phyloP scores from a whole-genome alignment of 1,284 basidiomycete species.

The Acaromyces ingoldii region DNA sequence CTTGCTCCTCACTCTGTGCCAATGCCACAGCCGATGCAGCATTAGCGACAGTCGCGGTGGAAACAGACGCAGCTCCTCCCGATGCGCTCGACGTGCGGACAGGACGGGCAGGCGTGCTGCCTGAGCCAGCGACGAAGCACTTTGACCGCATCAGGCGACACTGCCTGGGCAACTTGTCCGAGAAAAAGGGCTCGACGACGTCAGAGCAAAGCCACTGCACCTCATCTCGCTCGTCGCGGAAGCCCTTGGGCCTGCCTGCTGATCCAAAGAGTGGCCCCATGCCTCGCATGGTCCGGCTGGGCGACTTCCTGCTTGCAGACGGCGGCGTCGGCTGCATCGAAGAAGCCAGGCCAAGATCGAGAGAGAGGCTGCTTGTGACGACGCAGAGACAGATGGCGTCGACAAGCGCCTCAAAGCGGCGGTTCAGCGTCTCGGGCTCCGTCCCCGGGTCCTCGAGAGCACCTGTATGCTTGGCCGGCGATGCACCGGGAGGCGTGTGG shows the following conservation, averaged over 20 bases:
- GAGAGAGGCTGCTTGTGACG: background rate
- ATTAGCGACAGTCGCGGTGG: background rate
- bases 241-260: background rate
- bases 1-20: background rate
- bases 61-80: background rate
- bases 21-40: background rate
- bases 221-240: constrained; percentile 37
- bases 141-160: constrained; percentile 36
- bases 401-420: constrained; percentile 7
- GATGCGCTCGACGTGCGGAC: background rate
- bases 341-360: background rate
- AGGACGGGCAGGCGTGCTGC: background rate
- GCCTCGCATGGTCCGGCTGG: background rate
- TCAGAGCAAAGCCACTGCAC: constrained; percentile 42
- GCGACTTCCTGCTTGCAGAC: background rate
- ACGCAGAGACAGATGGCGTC: constrained; percentile 7
- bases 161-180: constrained; percentile 22
- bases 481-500: too few relatives aligned
- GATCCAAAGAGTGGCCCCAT: constrained; percentile 2
- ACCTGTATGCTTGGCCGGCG: background rate
- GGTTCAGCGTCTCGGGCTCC: constrained; percentile 1
- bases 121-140: constrained; percentile 26
- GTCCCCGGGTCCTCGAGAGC: background rate
- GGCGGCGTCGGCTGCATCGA: background rate
- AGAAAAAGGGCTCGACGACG: constrained; percentile 37